Percentiles rank a stretch among this genome's conserved stretches.
These are phyloP conservation scores for Brassica incana DNA, from an alignment of 345 rosid genomes.

Conservation along the genomic window DNA sequence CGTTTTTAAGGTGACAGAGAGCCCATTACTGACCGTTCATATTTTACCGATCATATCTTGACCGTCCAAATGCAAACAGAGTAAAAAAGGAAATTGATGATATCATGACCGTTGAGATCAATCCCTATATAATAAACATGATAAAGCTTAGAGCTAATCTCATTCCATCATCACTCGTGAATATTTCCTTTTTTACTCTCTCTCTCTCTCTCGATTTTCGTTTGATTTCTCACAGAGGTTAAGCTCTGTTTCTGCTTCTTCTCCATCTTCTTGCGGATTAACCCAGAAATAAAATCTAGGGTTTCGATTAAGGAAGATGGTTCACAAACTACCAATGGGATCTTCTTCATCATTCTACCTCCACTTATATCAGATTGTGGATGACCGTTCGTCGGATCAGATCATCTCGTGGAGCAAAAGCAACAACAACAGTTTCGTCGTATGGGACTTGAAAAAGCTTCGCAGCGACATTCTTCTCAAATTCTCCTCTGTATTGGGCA, in stretches of 20 bases:
- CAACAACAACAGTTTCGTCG: not conserved
- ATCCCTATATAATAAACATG: not conserved
- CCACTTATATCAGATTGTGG: not conserved
- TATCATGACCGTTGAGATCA: not conserved
- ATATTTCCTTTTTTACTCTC: not conserved
- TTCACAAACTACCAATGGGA: not conserved
- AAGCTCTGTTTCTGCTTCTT: not conserved
- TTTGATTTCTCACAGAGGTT: too few relatives aligned
- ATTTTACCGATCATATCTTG: too few relatives aligned
- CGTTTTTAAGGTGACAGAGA: too few relatives aligned
- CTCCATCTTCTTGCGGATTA: not conserved
- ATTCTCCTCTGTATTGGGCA: not conserved
- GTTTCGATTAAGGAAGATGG: not conserved
- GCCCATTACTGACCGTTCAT: too few relatives aligned
- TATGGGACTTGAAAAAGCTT: not conserved
- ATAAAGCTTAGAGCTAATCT: not conserved
- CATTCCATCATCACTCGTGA: not conserved
- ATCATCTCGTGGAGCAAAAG: not conserved
- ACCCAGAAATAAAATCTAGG: too few relatives aligned
- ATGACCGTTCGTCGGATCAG: not conserved
- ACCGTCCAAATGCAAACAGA: too few relatives aligned
- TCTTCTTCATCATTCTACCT: not conserved
- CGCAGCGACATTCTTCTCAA: not conserved
- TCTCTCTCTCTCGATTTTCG: too few relatives aligned
- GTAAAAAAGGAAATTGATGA: not conserved